Percentiles rank a stretch among this genome's conserved stretches.
Evolutionary conservation across 2,329 filamentous ascomycete species (phyloP).

Genomic region (Tricladium varicosporioides): DNA sequence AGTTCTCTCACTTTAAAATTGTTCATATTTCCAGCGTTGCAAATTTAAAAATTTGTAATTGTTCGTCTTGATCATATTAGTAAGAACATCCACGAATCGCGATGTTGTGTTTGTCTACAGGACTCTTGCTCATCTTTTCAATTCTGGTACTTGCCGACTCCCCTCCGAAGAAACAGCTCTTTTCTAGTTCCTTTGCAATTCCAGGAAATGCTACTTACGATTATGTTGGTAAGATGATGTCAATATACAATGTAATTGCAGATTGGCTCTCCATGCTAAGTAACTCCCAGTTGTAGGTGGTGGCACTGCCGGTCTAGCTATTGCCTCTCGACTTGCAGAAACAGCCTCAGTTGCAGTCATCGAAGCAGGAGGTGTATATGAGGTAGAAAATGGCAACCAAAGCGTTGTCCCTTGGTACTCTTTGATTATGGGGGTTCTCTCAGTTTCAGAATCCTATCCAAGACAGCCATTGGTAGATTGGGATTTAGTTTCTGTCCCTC

Average conservation of each 20-base stretch:
- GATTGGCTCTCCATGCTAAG: neutral
- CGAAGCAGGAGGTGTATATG: constrained; percentile 38
- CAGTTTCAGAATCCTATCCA: neutral
- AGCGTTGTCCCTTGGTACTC: constrained; percentile 5
- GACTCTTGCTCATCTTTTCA: neutral
- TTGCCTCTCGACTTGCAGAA: constrained; percentile 41
- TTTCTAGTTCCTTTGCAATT: constrained; percentile 19
- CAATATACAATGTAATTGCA: too few species aligned
- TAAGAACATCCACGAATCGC: neutral
- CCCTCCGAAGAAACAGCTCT: neutral
- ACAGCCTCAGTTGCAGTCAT: constrained; percentile 38
- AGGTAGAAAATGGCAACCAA: constrained; percentile 18
- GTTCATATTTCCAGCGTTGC: neutral
- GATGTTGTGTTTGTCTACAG: neutral
- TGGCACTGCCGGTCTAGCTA: constrained; percentile 43
- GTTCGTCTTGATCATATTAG: neutral
- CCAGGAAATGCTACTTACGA: constrained; percentile 34
- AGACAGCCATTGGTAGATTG: constrained; percentile 15
- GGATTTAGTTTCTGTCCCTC: constrained; percentile 11
- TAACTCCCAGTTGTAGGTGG: constrained; percentile 40
- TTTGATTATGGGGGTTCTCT: neutral
- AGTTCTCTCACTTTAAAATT: neutral
- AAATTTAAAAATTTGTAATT: neutral
- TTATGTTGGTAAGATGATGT: constrained; percentile 33
- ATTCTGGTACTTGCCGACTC: neutral